phyloP scores from a whole-genome alignment of 345 rosid species.

The Heritiera fomes region DNA sequence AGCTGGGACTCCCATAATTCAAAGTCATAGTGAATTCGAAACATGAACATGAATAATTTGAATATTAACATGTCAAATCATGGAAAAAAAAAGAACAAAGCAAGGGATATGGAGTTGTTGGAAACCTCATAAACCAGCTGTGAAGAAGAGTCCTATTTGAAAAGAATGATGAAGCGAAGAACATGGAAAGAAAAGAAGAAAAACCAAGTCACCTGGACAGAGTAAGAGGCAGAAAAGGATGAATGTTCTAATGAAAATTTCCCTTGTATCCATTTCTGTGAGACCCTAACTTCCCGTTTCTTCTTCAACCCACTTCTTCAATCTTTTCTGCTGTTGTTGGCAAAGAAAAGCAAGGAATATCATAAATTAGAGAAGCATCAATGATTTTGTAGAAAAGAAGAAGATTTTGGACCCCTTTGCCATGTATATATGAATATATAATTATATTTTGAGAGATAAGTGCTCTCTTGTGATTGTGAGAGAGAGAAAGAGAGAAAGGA shows the following conservation, averaged over 20 bases:
- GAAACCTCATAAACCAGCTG: not conserved
- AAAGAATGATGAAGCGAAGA: not conserved
- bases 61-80: not conserved
- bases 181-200: not conserved
- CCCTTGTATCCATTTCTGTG: slow-evolving; percentile 30
- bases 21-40: not conserved
- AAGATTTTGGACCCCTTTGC: not conserved
- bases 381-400: slow-evolving; percentile 22
- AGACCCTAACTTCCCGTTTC: not conserved
- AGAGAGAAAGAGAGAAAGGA: slow-evolving; percentile 15
- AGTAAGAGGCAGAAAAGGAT: slow-evolving; percentile 27
- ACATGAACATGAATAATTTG: not conserved
- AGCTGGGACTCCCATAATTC: not conserved
- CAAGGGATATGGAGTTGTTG: not conserved
- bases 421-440: slow-evolving; percentile 3
- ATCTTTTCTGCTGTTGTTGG: not conserved
- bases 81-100: not conserved
- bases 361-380: slow-evolving; percentile 23
- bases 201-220: slow-evolving; percentile 40
- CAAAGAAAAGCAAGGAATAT: slow-evolving; percentile 19
- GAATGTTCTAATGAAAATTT: slow-evolving; percentile 18
- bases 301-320: slow-evolving; percentile 1
- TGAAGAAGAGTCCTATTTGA: not conserved
- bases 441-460: slow-evolving; percentile 4
- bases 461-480: not conserved